Evolutionary conservation across 2,329 filamentous ascomycete species (phyloP).

Genomic region (Didymella arachidicola): DNA sequence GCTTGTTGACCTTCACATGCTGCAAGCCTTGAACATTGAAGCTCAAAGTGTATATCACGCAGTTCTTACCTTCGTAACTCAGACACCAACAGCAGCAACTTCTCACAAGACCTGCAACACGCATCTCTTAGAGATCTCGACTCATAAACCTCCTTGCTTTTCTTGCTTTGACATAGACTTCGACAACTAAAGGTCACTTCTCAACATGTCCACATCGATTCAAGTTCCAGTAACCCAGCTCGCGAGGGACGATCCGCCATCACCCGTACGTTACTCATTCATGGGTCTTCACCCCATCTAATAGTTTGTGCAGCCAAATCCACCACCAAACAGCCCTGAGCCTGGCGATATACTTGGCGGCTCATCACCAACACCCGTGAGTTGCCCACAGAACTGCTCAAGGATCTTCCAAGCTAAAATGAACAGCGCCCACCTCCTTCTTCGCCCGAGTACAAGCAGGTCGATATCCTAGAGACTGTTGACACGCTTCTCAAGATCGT

Average conservation of each 20-base stretch:
- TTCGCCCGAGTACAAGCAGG: not conserved
- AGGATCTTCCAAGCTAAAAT: not conserved
- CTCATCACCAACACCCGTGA: not conserved
- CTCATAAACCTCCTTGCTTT: not conserved
- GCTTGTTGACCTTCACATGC: not conserved
- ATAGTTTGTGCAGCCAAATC: not conserved
- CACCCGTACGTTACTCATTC: not conserved
- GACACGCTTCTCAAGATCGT: not conserved
- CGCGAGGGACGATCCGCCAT: slow-evolving; percentile 5
- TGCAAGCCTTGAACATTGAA: slow-evolving; percentile 2
- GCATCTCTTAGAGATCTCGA: not conserved
- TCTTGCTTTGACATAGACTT: slow-evolving; percentile 2
- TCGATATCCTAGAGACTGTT: not conserved
- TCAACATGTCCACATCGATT: not conserved
- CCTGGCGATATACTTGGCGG: not conserved
- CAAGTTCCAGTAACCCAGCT: not conserved
- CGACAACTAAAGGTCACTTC: not conserved
- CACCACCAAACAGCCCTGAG: slow-evolving; percentile 6
- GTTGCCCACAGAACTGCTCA: not conserved
- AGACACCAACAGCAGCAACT: not conserved
- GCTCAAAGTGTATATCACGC: slow-evolving; percentile 3
- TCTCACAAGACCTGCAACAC: not conserved
- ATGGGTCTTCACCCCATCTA: not conserved
- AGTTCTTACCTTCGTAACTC: not conserved
- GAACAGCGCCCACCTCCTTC: not conserved